A percentile compares a stretch with the other conserved stretches of the same genome.
Evolutionary conservation across 768 basidiomycete species (phyloP).

Genomic region (Chalciporus chontae): DNA sequence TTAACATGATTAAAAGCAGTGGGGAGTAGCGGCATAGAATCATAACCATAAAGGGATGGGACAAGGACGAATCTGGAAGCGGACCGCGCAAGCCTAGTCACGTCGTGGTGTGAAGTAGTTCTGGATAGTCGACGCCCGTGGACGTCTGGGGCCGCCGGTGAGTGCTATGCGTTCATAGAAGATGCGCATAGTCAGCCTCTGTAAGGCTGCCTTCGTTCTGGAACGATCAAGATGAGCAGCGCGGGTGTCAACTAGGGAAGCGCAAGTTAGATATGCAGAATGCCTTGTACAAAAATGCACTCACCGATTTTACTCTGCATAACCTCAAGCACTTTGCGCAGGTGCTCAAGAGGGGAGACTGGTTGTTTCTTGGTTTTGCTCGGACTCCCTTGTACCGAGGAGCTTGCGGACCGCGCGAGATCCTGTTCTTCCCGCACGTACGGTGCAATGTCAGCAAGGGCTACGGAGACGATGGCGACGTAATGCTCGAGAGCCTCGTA

Average conservation of each 20-base stretch:
- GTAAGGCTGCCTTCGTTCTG: constrained; percentile 64
- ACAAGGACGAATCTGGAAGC: not conserved
- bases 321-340: constrained; percentile 46
- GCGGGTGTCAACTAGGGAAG: constrained; percentile 58
- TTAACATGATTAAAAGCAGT: not conserved
- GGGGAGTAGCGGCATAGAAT: not conserved
- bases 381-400: constrained; percentile 21
- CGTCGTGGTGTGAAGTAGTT: constrained; percentile 29
- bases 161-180: constrained; percentile 52
- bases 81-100: constrained; percentile 3
- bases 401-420: constrained; percentile 9
- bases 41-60: not conserved
- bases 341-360: constrained; percentile 44
- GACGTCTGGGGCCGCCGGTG: constrained; percentile 19
- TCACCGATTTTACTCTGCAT: constrained; percentile 62
- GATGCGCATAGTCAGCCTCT: constrained; percentile 60
- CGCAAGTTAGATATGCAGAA: not conserved
- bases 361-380: constrained; percentile 29
- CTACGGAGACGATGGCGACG: constrained; percentile 55
- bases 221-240: constrained; percentile 76
- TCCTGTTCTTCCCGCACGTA: constrained; percentile 51
- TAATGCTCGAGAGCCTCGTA: constrained; percentile 58
- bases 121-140: constrained; percentile 25
- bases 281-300: constrained; percentile 20
- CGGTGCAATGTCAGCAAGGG: constrained; percentile 52